Evolutionary conservation across 2,329 filamentous ascomycete species (phyloP), one percentile per base, ranked within the genome.

Genomic region (Colletotrichum higginsianum): DNA sequence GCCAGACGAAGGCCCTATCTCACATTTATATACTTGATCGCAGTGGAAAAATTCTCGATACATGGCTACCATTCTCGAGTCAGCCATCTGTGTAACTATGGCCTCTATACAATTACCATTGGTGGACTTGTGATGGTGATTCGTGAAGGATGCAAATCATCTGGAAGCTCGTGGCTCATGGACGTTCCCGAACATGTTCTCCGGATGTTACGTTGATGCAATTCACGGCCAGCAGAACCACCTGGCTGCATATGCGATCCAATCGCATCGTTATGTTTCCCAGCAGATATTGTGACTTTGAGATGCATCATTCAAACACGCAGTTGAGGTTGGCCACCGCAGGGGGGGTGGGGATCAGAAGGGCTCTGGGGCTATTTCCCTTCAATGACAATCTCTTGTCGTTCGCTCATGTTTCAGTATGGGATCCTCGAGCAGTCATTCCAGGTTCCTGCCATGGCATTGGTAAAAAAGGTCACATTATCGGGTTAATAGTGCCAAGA

Each of bases 401-500:
- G 30, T 47, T 23, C 11, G 23, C 15, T 42, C 61, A 53, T 42
- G 61, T 49, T 53, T 23, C 46, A 56, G 40, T 42, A 16, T 60
- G 40, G 40, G 60, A 42, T 49, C 38, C 49, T n/a, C 21, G 35
- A 52, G 30, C n/a, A n/a, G n/a, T 50, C 16, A 38, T n/a, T 52
- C 23, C 15, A 15, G n/a, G 42, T 62, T 67, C 5, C 57, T 21
- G 5, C 63, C 35, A 67, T 46, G 44, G 42, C 6, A 47, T 42
- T 58, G 50, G 3, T 5, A 16, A 35, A 30, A 44, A 23, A 50
- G n/a, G 57, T 62, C 64, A 71, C 57, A 62, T 62, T 57, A 58
- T 62, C 23, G 56, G 44, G 56, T 57, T 49, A 44, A 71, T 57
- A 71, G 50, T 67, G 57, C 57, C 57, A 71, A 71, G 63, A 62